phyloP scores from a whole-genome alignment of 257 asterid genomes.

The Ballota nigra region DNA sequence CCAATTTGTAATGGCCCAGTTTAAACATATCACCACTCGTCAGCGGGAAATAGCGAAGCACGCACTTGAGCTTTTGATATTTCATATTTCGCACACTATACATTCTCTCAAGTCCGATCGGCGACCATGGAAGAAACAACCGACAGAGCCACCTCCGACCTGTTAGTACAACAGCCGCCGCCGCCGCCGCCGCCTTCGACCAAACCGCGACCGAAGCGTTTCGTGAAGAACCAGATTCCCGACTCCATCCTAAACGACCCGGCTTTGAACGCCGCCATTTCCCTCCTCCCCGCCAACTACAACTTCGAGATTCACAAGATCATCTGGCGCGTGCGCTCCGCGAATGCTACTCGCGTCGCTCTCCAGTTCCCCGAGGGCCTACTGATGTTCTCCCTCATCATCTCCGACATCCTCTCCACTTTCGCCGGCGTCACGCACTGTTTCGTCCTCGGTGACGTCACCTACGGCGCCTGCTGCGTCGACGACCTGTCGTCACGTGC shows the following conservation, averaged over 20 bases:
- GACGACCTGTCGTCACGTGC: constrained; percentile 95
- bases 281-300: constrained; percentile 88
- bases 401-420: constrained; percentile 81
- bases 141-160: constrained; percentile 19
- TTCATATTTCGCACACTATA: background rate
- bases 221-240: constrained; percentile 80
- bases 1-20: constrained; percentile 7
- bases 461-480: constrained; percentile 95
- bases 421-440: constrained; percentile 76
- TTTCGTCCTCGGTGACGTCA: constrained; percentile 91
- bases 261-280: constrained; percentile 77
- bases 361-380: constrained; percentile 98
- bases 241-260: constrained; percentile 75
- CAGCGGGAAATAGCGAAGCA: background rate
- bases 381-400: constrained; percentile 71
- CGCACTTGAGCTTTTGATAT: constrained; percentile 13
- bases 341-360: constrained; percentile 72
- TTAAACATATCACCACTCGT: background rate
- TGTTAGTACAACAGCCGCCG: constrained; percentile 20
- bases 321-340: constrained; percentile 70
- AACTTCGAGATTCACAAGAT: constrained; percentile 92
- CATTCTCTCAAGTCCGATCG: constrained; percentile 8
- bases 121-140: constrained; percentile 30
- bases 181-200: constrained; percentile 24
- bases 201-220: constrained; percentile 68